A percentile compares a stretch with the other conserved stretches of the same genome.
phyloP scores from a whole-genome alignment of 225 moss, liverwort and hornwort species.

The Rhytidiadelphus loreus region DNA sequence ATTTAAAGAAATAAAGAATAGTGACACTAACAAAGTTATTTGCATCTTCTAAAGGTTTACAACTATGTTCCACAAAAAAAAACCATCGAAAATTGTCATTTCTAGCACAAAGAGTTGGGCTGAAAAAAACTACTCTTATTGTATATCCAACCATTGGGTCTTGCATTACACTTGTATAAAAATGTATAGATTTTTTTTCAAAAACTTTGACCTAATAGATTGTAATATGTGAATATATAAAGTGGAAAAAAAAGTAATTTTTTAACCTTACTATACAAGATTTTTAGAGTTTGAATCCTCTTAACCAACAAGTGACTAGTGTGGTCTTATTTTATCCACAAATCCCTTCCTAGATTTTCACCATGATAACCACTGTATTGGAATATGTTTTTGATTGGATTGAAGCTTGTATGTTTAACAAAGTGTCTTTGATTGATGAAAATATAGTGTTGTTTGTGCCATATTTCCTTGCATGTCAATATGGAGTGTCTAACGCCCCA shows the following conservation, averaged over 20 bases:
- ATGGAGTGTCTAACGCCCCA: accelerated
- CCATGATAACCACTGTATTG: neutral
- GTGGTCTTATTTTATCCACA: neutral
- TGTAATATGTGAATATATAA: neutral
- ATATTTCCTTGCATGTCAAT: neutral
- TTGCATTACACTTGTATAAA: neutral
- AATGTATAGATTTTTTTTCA: neutral
- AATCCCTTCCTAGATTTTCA: neutral
- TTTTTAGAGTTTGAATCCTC: neutral
- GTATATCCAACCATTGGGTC: too few species aligned
- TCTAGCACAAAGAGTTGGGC: too few species aligned
- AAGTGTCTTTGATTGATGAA: neutral
- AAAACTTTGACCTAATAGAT: neutral
- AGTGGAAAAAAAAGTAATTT: neutral
- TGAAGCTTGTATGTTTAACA: neutral
- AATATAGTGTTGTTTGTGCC: too few species aligned
- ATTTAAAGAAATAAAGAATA: too few species aligned
- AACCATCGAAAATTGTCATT: too few species aligned
- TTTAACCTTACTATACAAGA: neutral
- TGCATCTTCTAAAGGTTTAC: too few species aligned
- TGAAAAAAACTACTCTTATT: too few species aligned
- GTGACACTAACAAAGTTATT: too few species aligned
- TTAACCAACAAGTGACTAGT: neutral
- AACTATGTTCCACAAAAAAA: too few species aligned
- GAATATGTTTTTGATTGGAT: neutral